These are phyloP conservation scores for Patellaria atrata DNA, from an alignment of 495 filamentous ascomycete genomes.

Conservation along the genomic window DNA sequence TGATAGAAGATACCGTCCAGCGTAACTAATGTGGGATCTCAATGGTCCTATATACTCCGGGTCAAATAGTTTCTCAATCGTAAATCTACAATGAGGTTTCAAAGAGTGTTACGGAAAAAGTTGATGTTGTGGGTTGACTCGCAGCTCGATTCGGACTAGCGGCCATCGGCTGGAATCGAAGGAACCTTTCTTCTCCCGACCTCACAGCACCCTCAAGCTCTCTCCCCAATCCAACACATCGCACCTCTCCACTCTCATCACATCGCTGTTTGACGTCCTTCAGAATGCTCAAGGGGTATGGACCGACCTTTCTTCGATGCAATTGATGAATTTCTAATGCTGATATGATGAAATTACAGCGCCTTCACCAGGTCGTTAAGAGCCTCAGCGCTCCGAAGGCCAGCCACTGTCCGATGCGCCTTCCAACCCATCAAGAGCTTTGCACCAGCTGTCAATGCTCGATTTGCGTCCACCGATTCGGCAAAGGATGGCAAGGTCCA, in stretches of 20 bases:
- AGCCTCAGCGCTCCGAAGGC: conserved; percentile 16
- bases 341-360: conserved; percentile 19
- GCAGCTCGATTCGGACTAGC: too few relatives aligned
- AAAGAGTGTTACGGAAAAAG: too few relatives aligned
- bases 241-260: conserved; percentile 27
- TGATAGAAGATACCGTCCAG: too few relatives aligned
- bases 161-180: too few relatives aligned
- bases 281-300: conserved; percentile 28
- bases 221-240: conserved; percentile 4
- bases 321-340: conserved; percentile 19
- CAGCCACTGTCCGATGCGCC: conserved; percentile 18
- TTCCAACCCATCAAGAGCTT: conserved; percentile 26
- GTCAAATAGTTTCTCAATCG: too few relatives aligned
- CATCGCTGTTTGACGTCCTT: conserved; percentile 24
- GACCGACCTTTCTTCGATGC: conserved; percentile 1
- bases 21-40: too few relatives aligned
- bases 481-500: conserved; percentile 30
- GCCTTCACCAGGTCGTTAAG: conserved; percentile 26
- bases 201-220: too few relatives aligned
- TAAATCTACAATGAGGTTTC: too few relatives aligned
- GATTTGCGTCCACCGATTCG: conserved; percentile 25
- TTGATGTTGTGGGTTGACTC: too few relatives aligned
- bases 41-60: too few relatives aligned
- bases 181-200: too few relatives aligned
- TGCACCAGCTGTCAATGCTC: conserved; percentile 22